Evolutionary conservation across 2,329 filamentous ascomycete genomes (phyloP).

Genomic region (Canariomyces notabilis): DNA sequence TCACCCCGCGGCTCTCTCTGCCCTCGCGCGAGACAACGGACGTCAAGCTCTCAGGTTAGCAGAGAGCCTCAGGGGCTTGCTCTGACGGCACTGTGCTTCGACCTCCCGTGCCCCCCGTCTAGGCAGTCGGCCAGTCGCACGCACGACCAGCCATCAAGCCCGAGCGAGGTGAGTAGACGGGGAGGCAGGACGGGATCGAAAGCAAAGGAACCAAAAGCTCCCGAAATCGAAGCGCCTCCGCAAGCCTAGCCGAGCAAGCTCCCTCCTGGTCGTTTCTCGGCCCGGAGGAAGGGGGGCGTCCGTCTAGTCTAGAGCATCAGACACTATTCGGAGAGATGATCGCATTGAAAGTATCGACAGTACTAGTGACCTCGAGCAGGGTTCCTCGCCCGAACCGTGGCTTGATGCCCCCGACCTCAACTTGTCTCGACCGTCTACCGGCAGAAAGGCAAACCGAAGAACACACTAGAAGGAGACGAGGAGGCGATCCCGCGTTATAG

Average conservation of each 20-base stretch:
- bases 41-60: no score
- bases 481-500: neutral
- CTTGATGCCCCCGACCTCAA: neutral
- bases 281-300: neutral
- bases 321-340: neutral
- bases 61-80: no score
- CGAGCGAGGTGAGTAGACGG: neutral
- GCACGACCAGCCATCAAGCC: no score
- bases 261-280: neutral
- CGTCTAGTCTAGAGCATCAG: neutral
- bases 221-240: neutral
- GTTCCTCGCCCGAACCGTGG: neutral
- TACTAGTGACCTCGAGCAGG: neutral
- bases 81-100: no score
- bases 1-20: no score
- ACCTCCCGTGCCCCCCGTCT: no score
- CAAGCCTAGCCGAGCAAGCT: neutral
- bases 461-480: conserved; percentile 1
- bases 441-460: neutral
- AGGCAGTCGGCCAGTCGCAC: no score
- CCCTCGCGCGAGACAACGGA: no score
- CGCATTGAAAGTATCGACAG: neutral
- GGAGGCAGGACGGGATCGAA: neutral
- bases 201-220: neutral
- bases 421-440: neutral